Evolutionary conservation across 805 yeast species (phyloP), one percentile per base, ranked within the genome.

Genomic region (Wickerhamiella sergipiensis): DNA sequence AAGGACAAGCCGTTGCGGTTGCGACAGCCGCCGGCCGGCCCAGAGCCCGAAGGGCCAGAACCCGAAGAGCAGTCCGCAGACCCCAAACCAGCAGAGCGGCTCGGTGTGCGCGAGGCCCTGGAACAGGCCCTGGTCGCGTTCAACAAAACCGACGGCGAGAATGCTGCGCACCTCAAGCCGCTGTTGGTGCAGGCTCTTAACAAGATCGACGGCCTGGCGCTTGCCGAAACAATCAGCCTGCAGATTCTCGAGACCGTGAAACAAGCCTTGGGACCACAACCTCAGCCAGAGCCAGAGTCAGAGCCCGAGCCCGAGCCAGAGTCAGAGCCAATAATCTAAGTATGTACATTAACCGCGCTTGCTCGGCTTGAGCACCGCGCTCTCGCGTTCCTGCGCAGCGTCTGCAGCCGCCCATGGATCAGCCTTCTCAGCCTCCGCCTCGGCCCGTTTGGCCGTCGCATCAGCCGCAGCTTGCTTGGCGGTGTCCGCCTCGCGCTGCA

Each of bases 131-230:
- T 36, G 40, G 7, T 4, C 2, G 19, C 40, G 5, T 36, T 36
- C 13, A 36, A 36, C 9, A 18, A 7, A 5, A 13, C 18, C 8
- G 19, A 36, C 7, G 15, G 18, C 9, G 19, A 5, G 17, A 6
- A 15, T 17, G 19, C 40, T 15, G 40, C 24, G 7, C 43, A 46
- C 15, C 54, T 58, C 21, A 47, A 49, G 29, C 18, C 49, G 6
- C 47, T 53, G 33, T 52, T 59, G 26, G 18, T 53, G 4, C 12
- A 53, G 6, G 62, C 61, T 3, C 52, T 59, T 24, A 53, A 51
- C 40, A 56, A 56, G 31, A 17, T 50, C 6, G 57, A 59, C 31
- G 57, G 53, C 2, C 31, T 13, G 17, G 21, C 47, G 2, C 39
- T 45, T 6, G 47, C 47, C 3, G 24, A 45, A 5, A 18, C 17